A percentile compares a stretch with the other conserved stretches of the same genome.
These are phyloP conservation scores for Fragilaria crotonensis DNA, from an alignment of 108 stramenopile species.

Conservation along the genomic window DNA sequence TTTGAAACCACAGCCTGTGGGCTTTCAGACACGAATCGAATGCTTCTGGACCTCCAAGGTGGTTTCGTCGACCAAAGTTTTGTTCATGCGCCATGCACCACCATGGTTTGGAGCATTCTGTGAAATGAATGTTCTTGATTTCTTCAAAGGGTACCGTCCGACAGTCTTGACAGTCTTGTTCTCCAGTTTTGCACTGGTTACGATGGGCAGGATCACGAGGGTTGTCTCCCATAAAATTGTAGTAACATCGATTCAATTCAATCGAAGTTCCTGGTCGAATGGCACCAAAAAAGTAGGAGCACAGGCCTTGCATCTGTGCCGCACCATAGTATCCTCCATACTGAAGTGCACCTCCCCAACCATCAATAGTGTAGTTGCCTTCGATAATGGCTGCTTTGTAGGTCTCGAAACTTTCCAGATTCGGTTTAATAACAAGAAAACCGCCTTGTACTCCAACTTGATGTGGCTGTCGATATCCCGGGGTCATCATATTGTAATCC, in stretches of 20 bases:
- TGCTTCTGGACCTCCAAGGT: no score
- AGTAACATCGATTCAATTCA: slow-evolving; percentile 71
- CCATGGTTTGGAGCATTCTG: slow-evolving; percentile 84
- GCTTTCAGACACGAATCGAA: no score
- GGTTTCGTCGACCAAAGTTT: no score
- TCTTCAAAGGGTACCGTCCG: slow-evolving; percentile 29
- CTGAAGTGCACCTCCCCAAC: slow-evolving; percentile 55
- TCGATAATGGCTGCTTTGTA: slow-evolving; percentile 50
- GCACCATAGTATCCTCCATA: slow-evolving; percentile 73
- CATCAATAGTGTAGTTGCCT: slow-evolving; percentile 46
- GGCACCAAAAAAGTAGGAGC: slow-evolving; percentile 62
- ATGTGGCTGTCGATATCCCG: slow-evolving; percentile 19
- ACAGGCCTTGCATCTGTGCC: slow-evolving; percentile 45
- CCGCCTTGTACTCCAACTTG: slow-evolving; percentile 84
- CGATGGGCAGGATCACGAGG: slow-evolving; percentile 18
- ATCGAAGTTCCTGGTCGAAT: slow-evolving; percentile 16
- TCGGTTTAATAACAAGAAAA: slow-evolving; percentile 73
- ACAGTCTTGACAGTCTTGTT: slow-evolving; percentile 63
- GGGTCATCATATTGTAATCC: slow-evolving; percentile 61
- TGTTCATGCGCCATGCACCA: no score
- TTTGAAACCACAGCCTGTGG: no score
- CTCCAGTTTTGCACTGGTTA: slow-evolving; percentile 43
- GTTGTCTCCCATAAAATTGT: slow-evolving; percentile 76
- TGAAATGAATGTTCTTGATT: slow-evolving; percentile 67
- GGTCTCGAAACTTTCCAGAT: slow-evolving; percentile 47